Conservation (phyloP, 1,284 basidiomycete genomes). For the Anthracocystis panici-leucophaei region DNA sequence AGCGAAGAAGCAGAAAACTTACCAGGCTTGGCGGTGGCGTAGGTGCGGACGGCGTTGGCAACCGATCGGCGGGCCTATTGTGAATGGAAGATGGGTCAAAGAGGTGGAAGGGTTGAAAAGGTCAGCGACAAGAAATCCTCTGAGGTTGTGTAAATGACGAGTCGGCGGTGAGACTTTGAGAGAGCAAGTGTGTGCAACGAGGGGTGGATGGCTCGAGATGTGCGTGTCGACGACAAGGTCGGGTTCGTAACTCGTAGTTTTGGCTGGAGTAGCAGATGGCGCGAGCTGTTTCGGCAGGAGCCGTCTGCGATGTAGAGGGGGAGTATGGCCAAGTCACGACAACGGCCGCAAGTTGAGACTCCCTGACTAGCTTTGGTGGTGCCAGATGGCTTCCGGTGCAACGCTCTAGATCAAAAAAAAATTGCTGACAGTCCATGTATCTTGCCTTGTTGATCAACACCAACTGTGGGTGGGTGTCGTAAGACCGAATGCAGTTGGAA, state of each 20-base stretch:
- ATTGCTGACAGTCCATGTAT: neutral
- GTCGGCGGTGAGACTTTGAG: neutral
- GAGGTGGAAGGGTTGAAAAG: neutral
- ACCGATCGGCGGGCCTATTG: constrained; percentile 74
- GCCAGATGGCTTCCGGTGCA: no score
- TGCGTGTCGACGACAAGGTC: no score
- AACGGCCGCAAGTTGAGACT: no score
- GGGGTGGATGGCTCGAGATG: neutral
- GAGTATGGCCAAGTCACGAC: no score
- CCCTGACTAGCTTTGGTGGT: no score
- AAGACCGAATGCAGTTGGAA: neutral
- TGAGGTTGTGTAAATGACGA: neutral
- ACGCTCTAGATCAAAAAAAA: no score
- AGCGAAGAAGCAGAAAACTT: constrained; percentile 75
- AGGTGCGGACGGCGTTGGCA: constrained; percentile 73
- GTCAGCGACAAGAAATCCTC: constrained; percentile 16
- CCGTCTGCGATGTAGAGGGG: no score
- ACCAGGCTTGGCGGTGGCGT: constrained; percentile 93
- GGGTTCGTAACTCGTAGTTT: no score
- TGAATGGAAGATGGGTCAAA: neutral
- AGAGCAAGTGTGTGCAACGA: constrained; percentile 5
- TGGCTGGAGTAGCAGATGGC: no score
- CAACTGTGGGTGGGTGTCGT: neutral
- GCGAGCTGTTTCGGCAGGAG: no score
- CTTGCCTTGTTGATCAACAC: neutral